Evolutionary conservation across 306 rosid genomes (phyloP), one percentile per base, ranked within the genome.

Genomic region (Quillaja saponaria): DNA sequence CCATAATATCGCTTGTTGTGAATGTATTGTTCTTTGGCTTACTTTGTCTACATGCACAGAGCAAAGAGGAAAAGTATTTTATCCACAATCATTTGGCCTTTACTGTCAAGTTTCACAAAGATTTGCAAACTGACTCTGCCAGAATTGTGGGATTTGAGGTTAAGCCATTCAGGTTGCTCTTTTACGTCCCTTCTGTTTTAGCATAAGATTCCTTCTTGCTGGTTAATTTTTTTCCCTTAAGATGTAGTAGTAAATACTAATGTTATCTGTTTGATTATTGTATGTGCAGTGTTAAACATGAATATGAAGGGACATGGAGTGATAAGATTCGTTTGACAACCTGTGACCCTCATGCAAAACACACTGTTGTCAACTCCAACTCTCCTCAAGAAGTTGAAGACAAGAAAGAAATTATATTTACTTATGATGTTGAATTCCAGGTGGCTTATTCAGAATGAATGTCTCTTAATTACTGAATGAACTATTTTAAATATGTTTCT

Each of bases 81-180:
- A 84, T 92, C 72, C 87, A 92, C 87, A 92, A 92, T 69, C 99
- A 92, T 78, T 75, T 92, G 80, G 83, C 95, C 56, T 92, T 92
- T 69, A 84, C 91, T 20, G 96, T 92, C 74, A 86, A 85, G 81
- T 92, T 54, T 74, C 99, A 92, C 46, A 83, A 58, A 79, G 99
- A 89, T 69, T 0, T 46, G 38, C 84, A 63, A 76, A 85, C 97
- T 38, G 99, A 83, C 45, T 55, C 91, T 10, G 87, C 96, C 31
- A 89, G 97, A 80, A 92, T 92, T 31, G 99, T 92, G 57, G 99
- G 99, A 58, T 89, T 92, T 78, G 99, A 92, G 87, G 99, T 92
- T 55, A 87, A 76, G 71, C 97, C 95, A 47, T 84, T 70, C 87
- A 90, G 97, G 97, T 86, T 12, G 34, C 66, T 57, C 42, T 62